Conservation (phyloP, 2,329 filamentous ascomycete genomes). For the Ceratocystis variospora region DNA sequence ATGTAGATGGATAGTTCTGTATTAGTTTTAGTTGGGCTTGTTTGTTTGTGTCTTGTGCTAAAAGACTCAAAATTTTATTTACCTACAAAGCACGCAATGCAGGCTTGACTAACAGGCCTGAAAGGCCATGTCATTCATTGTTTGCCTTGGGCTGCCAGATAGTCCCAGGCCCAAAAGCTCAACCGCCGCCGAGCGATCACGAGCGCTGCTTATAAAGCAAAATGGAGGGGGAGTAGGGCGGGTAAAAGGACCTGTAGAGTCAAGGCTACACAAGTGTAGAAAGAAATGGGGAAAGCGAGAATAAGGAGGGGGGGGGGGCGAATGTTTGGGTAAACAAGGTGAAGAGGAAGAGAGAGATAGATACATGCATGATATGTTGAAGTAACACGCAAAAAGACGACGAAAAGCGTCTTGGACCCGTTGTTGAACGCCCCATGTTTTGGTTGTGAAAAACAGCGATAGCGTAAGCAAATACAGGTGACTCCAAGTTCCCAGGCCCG, state of each 20-base stretch:
- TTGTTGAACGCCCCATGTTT: slow-evolving; percentile 70
- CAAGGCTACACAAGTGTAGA: not conserved
- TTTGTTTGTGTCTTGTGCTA: not conserved
- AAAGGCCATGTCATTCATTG: not conserved
- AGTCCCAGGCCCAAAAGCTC: not conserved
- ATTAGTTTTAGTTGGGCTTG: not conserved
- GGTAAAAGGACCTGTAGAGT: not conserved
- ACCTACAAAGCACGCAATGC: not conserved
- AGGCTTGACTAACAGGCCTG: not conserved
- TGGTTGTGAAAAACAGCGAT: slow-evolving; percentile 77
- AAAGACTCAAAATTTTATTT: not conserved
- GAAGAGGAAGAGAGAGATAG: slow-evolving; percentile 24
- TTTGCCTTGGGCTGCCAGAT: not conserved
- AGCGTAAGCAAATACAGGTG: slow-evolving; percentile 49
- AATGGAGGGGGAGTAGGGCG: not conserved
- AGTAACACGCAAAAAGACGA: slow-evolving; percentile 31
- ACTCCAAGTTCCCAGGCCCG: slow-evolving; percentile 40
- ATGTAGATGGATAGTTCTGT: not conserved
- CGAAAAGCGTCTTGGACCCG: slow-evolving; percentile 52
- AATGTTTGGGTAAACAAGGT: slow-evolving; percentile 19
- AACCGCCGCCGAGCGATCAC: not conserved
- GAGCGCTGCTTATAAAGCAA: not conserved
- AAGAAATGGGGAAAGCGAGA: not conserved
- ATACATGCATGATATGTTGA: slow-evolving; percentile 21
- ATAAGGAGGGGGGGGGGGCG: slow-evolving; percentile 3